phyloP scores from a whole-genome alignment of 129 eudicot genomes.

The Tagetes erecta region DNA sequence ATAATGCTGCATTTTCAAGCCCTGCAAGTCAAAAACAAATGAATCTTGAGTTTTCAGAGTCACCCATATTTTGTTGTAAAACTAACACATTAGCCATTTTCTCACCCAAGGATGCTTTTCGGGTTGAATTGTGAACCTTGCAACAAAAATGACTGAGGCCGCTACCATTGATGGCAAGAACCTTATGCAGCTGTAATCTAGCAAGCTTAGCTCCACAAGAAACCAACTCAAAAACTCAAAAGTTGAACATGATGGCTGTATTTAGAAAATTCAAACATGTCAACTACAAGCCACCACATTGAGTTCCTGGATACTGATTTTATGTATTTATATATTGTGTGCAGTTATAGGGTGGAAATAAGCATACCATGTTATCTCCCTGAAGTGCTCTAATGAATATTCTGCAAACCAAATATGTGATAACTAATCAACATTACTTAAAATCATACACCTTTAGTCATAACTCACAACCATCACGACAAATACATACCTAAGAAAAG shows the following conservation, averaged over 20 bases:
- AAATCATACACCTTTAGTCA: neutral
- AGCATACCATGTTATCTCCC: slow-evolving; percentile 49
- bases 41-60: slow-evolving; percentile 3
- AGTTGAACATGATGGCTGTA: slow-evolving; percentile 41
- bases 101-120: slow-evolving; percentile 75
- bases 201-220: slow-evolving; percentile 73
- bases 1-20: slow-evolving; percentile 48
- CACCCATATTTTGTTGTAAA: neutral
- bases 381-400: slow-evolving; percentile 60
- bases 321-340: neutral
- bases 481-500: slow-evolving; percentile 66
- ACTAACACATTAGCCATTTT: slow-evolving; percentile 12
- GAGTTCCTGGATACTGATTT: neutral
- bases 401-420: slow-evolving; percentile 43
- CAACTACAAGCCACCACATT: slow-evolving; percentile 10
- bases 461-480: neutral
- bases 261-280: slow-evolving; percentile 15
- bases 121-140: slow-evolving; percentile 63
- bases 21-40: slow-evolving; percentile 43
- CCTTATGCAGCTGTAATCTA: slow-evolving; percentile 59
- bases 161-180: slow-evolving; percentile 80
- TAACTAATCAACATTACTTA: neutral
- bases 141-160: slow-evolving; percentile 70
- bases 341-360: neutral
- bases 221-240: slow-evolving; percentile 64